Conservation (phyloP, 192 early-diverging fungal genomes). For the Podila minutissima region DNA sequence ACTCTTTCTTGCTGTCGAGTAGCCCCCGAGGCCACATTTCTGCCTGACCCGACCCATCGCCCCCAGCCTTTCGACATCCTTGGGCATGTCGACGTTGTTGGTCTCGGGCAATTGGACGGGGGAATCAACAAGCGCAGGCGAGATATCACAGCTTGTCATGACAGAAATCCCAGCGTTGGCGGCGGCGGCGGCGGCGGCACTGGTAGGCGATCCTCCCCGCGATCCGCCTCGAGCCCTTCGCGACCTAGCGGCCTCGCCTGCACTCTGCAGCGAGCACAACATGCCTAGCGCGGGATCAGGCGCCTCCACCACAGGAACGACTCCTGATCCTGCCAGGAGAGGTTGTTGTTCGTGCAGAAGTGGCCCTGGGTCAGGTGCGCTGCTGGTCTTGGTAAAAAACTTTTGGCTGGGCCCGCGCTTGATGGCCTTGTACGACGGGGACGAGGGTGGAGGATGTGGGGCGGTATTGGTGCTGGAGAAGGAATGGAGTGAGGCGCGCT, state of each 20-base stretch:
- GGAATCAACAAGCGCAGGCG: background rate
- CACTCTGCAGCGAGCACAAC: slow-evolving; percentile 23
- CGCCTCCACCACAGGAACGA: no score
- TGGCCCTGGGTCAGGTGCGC: background rate
- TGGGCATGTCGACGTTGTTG: background rate
- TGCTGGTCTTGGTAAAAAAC: background rate
- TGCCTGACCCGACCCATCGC: slow-evolving; percentile 7
- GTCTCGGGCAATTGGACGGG: background rate
- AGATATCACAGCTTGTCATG: background rate
- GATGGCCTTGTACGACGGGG: slow-evolving; percentile 2
- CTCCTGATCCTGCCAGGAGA: background rate
- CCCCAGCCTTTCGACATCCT: slow-evolving; percentile 15
- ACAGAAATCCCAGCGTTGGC: background rate
- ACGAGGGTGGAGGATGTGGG: background rate
- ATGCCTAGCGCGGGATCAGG: background rate
- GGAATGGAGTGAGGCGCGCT: background rate
- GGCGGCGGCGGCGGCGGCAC: background rate
- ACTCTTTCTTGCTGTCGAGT: background rate
- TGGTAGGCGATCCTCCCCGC: background rate
- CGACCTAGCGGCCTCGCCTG: slow-evolving; percentile 27
- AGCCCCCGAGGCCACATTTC: background rate
- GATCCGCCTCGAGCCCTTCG: background rate
- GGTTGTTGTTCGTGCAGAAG: no score
- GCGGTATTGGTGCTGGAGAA: background rate
- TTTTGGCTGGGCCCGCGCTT: background rate